Conservation (phyloP, 2,329 filamentous ascomycete species). For the Dactylellina cionopaga region DNA sequence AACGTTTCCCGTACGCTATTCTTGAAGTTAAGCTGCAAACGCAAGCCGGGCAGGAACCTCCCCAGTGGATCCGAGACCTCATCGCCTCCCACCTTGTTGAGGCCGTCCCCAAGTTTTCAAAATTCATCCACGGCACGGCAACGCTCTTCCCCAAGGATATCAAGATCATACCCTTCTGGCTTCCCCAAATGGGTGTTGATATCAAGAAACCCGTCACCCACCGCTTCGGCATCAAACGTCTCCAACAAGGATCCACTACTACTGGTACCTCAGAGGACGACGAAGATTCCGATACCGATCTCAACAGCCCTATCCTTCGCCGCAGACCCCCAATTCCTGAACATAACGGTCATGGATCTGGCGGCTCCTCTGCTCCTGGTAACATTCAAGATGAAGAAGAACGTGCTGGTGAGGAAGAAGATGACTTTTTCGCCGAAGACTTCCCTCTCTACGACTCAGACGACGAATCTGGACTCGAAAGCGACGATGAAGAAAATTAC, state of each 20-base stretch:
- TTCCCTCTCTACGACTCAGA: slow-evolving; percentile 35
- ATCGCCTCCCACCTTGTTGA: slow-evolving; percentile 94
- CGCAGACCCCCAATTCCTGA: slow-evolving; percentile 29
- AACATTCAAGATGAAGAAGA: slow-evolving; percentile 58
- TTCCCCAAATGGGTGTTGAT: slow-evolving; percentile 97
- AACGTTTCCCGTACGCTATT: slow-evolving; percentile 93
- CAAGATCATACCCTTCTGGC: slow-evolving; percentile 92
- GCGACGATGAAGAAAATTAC: slow-evolving; percentile 41
- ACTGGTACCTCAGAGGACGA: slow-evolving; percentile 81
- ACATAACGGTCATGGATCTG: neutral
- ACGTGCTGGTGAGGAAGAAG: slow-evolving; percentile 53
- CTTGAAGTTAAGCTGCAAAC: slow-evolving; percentile 98
- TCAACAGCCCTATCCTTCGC: slow-evolving; percentile 16
- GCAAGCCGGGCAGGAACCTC: slow-evolving; percentile 91
- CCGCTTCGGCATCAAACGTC: slow-evolving; percentile 88
- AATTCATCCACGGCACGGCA: slow-evolving; percentile 96
- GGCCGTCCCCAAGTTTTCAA: slow-evolving; percentile 98
- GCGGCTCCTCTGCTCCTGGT: neutral
- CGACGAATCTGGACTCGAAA: slow-evolving; percentile 45
- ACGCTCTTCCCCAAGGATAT: slow-evolving; percentile 87
- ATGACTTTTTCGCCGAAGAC: slow-evolving; percentile 51
- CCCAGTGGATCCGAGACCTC: slow-evolving; percentile 94
- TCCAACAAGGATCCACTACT: slow-evolving; percentile 76
- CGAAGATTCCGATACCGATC: slow-evolving; percentile 74
- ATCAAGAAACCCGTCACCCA: slow-evolving; percentile 92